Evolutionary conservation across 2,329 filamentous ascomycete genomes (phyloP), one percentile per base, ranked within the genome.

Genomic region (Elsinoe perseae): DNA sequence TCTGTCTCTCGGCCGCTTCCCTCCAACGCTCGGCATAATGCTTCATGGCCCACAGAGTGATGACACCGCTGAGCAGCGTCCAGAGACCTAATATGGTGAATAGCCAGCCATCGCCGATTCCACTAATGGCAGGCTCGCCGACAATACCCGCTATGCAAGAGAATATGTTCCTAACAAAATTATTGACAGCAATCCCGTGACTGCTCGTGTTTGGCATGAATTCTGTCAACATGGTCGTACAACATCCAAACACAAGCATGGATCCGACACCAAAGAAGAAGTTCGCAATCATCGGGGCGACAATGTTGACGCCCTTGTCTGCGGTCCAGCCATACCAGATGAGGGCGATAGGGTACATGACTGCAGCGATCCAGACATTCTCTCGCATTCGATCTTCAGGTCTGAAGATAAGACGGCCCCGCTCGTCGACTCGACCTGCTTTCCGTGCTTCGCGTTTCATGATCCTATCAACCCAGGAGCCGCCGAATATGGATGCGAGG

Each of bases 351-450:
- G 89, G 89, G 63, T 86, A 91, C 44, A 91, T 62, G 2, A 82
- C 74, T 0, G 84, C 84, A 2, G 85, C 85, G 0, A 91, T 69
- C 85, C 85, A 92, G 2, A 86, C 85, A 66, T 95, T 93, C 66
- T 92, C 86, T 42, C 84, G 77, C 81, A 93, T 87, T 10, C 89
- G 80, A 68, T 95, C 89, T 70, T 93, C 89, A 0, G 89, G 89
- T 1, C 82, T 75, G 64, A 82, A 86, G 8, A 88, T 72, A 18
- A 89, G 73, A 58, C 78, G 79, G 12, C 87, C 87, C 34, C 80
- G 70, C 32, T 77, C 78, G 62, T 89, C 86, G 63, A 84, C 86
- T 21, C 87, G 76, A 10, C 81, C 81, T 0, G 85, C 86, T 32
- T 67, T 83, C n/a, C 73, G 74, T 0, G 89, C 89, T 69, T 89